Conservation (phyloP, 768 basidiomycete genomes). For the Leccinum disarticulatum region DNA sequence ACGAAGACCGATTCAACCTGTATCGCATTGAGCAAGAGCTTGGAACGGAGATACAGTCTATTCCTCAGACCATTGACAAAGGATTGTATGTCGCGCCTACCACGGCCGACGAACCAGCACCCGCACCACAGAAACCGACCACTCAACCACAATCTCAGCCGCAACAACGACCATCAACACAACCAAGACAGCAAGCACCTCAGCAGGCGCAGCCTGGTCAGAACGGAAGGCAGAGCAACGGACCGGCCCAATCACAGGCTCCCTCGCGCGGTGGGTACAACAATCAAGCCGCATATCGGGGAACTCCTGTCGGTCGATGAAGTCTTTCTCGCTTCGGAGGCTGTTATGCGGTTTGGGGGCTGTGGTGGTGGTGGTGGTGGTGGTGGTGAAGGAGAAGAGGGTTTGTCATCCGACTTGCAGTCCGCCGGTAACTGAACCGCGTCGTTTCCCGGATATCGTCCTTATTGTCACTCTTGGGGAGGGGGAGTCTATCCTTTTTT, state of each 20-base stretch:
- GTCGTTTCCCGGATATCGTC: slow-evolving; percentile 15
- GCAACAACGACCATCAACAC: slow-evolving; percentile 23
- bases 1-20: slow-evolving; percentile 96
- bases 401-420: slow-evolving; percentile 15
- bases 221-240: slow-evolving; percentile 32
- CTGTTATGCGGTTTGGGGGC: neutral
- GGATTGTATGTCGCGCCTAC: slow-evolving; percentile 89
- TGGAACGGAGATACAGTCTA: slow-evolving; percentile 96
- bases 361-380: neutral
- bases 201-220: slow-evolving; percentile 26
- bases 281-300: slow-evolving; percentile 29
- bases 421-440: slow-evolving; percentile 11
- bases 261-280: slow-evolving; percentile 23
- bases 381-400: neutral
- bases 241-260: slow-evolving; percentile 21
- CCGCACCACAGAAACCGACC: slow-evolving; percentile 42
- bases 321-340: neutral
- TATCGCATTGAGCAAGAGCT: slow-evolving; percentile 99
- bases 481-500: slow-evolving; percentile 15
- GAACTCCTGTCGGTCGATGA: slow-evolving; percentile 31
- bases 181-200: slow-evolving; percentile 29
- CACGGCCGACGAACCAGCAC: slow-evolving; percentile 42
- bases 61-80: slow-evolving; percentile 88
- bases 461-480: slow-evolving; percentile 6
- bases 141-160: slow-evolving; percentile 37